A percentile compares a stretch with the other conserved stretches of the same genome.
phyloP scores from a whole-genome alignment of 2,329 filamentous ascomycete species.

The Aspergillus nomiae region DNA sequence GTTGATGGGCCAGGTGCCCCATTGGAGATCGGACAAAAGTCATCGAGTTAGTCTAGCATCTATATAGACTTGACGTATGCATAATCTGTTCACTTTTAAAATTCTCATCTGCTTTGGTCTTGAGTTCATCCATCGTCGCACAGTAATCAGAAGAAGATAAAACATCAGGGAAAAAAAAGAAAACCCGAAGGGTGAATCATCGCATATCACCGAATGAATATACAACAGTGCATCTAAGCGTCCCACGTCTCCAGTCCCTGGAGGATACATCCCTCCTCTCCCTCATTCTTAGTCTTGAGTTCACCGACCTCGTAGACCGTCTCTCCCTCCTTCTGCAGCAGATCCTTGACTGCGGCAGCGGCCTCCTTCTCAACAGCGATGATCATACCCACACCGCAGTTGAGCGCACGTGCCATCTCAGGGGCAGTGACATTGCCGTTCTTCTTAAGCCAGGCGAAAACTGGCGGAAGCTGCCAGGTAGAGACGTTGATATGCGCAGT shows the following conservation, averaged over 20 bases:
- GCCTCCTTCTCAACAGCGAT: conserved; percentile 71
- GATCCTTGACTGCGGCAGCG: conserved; percentile 60
- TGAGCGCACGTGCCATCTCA: conserved; percentile 93
- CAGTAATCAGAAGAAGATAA: conserved; percentile 6
- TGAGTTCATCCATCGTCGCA: conserved; percentile 22
- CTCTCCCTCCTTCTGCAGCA: conserved; percentile 71
- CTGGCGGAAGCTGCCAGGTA: conserved; percentile 72
- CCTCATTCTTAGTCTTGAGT: conserved; percentile 60
- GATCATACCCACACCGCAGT: conserved; percentile 94
- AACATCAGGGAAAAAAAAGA: conserved; percentile 9
- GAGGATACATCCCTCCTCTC: conserved; percentile 63
- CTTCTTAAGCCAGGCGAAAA: conserved; percentile 85
- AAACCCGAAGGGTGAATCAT: conserved; percentile 9
- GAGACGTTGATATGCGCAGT: conserved; percentile 78
- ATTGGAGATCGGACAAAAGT: not conserved
- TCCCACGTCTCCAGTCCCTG: conserved; percentile 58
- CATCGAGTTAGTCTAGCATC: conserved; percentile 1
- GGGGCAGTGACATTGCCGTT: conserved; percentile 66
- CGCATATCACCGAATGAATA: not conserved
- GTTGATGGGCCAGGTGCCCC: not conserved
- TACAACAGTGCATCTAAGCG: conserved; percentile 15
- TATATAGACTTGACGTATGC: not conserved
- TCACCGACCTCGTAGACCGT: conserved; percentile 74
- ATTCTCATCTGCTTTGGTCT: not conserved
- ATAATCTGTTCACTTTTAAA: conserved; percentile 4